These are phyloP conservation scores for Takakia lepidozioides DNA, from an alignment of 225 moss, liverwort and hornwort genomes.

Conservation along the genomic window DNA sequence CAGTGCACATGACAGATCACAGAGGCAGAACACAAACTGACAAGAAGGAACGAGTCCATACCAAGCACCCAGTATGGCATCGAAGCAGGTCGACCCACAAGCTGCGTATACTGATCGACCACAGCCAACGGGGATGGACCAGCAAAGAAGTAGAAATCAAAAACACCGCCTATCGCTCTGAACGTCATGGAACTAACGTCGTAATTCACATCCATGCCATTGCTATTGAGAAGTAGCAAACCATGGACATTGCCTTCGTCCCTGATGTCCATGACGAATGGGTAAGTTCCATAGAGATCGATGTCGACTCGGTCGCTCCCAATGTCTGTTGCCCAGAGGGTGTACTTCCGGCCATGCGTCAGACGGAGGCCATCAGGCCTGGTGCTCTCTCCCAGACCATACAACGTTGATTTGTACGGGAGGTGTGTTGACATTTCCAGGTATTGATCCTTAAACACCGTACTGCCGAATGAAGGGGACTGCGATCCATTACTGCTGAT, in stretches of 20 bases:
- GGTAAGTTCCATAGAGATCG: slow-evolving; percentile 69
- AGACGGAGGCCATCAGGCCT: slow-evolving; percentile 74
- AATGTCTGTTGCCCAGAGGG: slow-evolving; percentile 80
- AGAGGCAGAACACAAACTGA: no score
- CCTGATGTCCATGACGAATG: slow-evolving; percentile 69
- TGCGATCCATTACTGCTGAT: neutral
- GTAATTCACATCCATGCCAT: slow-evolving; percentile 78
- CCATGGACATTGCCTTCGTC: slow-evolving; percentile 45
- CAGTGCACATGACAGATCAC: no score
- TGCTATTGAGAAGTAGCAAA: slow-evolving; percentile 71
- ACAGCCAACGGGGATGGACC: slow-evolving; percentile 59
- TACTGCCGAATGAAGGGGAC: slow-evolving; percentile 24
- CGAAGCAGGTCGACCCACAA: slow-evolving; percentile 74
- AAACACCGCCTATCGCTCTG: slow-evolving; percentile 65
- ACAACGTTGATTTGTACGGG: slow-evolving; percentile 47
- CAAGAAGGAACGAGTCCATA: no score
- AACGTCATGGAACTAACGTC: slow-evolving; percentile 49
- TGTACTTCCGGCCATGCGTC: slow-evolving; percentile 55
- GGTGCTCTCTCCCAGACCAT: slow-evolving; percentile 82
- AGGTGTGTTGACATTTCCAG: slow-evolving; percentile 71
- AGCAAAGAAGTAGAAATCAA: slow-evolving; percentile 81
- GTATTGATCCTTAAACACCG: slow-evolving; percentile 91
- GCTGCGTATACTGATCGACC: slow-evolving; percentile 66
- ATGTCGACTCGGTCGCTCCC: slow-evolving; percentile 54
- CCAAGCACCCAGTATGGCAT: slow-evolving; percentile 96